A percentile compares a stretch with the other conserved stretches of the same genome.
These are phyloP conservation scores for Aurifilum marmelostoma DNA, from an alignment of 2,329 filamentous ascomycete species.

Conservation along the genomic window DNA sequence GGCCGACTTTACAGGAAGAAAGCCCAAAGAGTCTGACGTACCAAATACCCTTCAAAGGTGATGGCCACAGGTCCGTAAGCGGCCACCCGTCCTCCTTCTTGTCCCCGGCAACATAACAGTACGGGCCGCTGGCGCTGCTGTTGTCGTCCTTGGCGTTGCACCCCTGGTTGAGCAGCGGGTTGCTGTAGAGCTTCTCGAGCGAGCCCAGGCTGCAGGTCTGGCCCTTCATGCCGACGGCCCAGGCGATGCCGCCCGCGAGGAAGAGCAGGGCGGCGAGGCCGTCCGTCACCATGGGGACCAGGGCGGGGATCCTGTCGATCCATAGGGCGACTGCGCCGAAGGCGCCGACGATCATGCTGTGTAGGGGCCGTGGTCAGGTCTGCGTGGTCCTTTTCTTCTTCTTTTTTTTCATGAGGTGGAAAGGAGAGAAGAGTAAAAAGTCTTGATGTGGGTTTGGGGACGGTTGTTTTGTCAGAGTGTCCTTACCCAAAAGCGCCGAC, in stretches of 20 bases:
- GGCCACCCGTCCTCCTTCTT: background rate
- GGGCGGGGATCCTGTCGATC: constrained; percentile 36
- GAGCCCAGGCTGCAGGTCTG: constrained; percentile 5
- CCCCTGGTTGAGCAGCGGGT: constrained; percentile 14
- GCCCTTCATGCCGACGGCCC: constrained; percentile 19
- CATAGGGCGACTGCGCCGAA: constrained; percentile 36
- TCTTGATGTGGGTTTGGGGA: too few relatives aligned
- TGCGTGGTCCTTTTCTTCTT: too few relatives aligned
- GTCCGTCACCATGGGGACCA: constrained; percentile 35
- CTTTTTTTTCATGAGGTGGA: background rate
- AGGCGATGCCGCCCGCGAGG: constrained; percentile 39
- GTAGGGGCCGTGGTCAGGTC: background rate
- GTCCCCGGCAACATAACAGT: constrained; percentile 7
- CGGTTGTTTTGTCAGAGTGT: background rate
- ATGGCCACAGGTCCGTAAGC: background rate
- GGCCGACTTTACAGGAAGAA: too few relatives aligned
- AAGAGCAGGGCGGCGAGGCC: constrained; percentile 38
- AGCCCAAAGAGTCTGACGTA: too few relatives aligned
- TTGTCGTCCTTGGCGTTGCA: background rate
- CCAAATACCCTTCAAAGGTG: background rate
- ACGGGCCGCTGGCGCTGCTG: background rate
- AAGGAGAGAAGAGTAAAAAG: too few relatives aligned
- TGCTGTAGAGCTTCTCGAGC: constrained; percentile 10
- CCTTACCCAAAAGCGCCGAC: constrained; percentile 37
- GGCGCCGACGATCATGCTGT: constrained; percentile 35